A percentile compares a stretch with the other conserved stretches of the same genome.
phyloP scores from a whole-genome alignment of 2,329 filamentous ascomycete species.

The Xylaria arbuscula region DNA sequence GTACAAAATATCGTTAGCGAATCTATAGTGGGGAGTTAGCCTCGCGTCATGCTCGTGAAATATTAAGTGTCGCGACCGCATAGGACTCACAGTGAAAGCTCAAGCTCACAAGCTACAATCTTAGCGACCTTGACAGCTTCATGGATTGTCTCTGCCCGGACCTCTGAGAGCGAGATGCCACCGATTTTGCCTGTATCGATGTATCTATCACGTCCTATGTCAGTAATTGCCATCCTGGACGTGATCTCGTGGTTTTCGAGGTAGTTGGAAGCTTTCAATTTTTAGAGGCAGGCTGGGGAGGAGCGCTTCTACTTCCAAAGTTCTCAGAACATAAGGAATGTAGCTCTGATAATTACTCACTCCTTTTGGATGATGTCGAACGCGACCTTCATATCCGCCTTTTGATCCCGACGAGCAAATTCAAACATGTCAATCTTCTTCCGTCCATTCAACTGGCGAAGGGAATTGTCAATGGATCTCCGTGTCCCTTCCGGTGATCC shows the following conservation, averaged over 20 bases:
- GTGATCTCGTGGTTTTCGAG: background rate
- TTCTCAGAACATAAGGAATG: background rate
- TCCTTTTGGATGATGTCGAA: slow-evolving; percentile 52
- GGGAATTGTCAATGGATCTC: slow-evolving; percentile 61
- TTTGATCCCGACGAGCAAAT: slow-evolving; percentile 61
- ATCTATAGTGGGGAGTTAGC: slow-evolving; percentile 39
- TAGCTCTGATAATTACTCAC: background rate
- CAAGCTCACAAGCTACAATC: slow-evolving; percentile 54
- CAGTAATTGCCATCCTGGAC: background rate
- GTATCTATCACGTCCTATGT: slow-evolving; percentile 36
- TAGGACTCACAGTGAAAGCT: slow-evolving; percentile 51
- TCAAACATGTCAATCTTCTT: slow-evolving; percentile 66
- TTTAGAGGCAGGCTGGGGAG: no score
- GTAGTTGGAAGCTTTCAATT: no score
- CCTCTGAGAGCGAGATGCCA: slow-evolving; percentile 56
- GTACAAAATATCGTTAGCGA: slow-evolving; percentile 44
- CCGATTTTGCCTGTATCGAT: slow-evolving; percentile 56
- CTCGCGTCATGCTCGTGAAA: slow-evolving; percentile 33
- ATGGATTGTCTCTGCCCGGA: slow-evolving; percentile 54
- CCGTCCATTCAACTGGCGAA: slow-evolving; percentile 56
- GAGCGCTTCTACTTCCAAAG: background rate
- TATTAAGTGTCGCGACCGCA: background rate
- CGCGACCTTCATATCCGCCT: slow-evolving; percentile 51
- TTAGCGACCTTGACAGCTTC: slow-evolving; percentile 51
- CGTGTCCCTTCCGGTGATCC: slow-evolving; percentile 61